Conservation (phyloP, 169 alveolate species). For the Perkinsus olseni region DNA sequence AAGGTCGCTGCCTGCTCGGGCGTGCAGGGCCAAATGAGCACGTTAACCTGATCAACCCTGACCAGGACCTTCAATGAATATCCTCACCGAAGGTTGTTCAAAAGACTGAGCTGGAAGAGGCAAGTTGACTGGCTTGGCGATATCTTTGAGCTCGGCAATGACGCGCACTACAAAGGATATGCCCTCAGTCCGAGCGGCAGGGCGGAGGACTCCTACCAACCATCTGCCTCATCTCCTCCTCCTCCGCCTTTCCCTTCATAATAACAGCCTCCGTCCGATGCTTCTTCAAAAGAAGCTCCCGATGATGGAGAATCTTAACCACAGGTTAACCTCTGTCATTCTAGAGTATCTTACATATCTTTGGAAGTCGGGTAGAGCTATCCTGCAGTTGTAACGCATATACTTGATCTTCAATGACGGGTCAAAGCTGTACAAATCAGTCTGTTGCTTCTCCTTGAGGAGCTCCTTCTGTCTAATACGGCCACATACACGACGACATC, state of each 20-base stretch:
- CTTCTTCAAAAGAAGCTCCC: conserved; percentile 9
- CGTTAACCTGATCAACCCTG: background rate
- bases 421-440: conserved; percentile 6
- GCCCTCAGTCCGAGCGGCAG: background rate
- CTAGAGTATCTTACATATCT: background rate
- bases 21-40: conserved; percentile 16
- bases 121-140: conserved; percentile 19
- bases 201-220: background rate
- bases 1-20: conserved; percentile 16
- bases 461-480: background rate
- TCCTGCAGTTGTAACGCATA: conserved; percentile 10
- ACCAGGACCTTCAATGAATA: background rate
- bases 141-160: conserved; percentile 11
- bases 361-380: conserved; percentile 4
- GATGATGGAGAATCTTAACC: background rate
- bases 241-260: background rate
- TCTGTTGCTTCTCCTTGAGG: background rate
- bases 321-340: background rate
- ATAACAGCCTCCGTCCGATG: conserved; percentile 14
- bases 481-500: background rate
- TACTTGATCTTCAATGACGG: conserved; percentile 4
- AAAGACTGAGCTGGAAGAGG: conserved; percentile 3
- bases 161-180: conserved; percentile 10
- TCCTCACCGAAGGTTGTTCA: background rate
- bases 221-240: background rate